Base-by-base conservation (phyloP, 83 land plant genomes). In the Larix sibirica region DNA sequence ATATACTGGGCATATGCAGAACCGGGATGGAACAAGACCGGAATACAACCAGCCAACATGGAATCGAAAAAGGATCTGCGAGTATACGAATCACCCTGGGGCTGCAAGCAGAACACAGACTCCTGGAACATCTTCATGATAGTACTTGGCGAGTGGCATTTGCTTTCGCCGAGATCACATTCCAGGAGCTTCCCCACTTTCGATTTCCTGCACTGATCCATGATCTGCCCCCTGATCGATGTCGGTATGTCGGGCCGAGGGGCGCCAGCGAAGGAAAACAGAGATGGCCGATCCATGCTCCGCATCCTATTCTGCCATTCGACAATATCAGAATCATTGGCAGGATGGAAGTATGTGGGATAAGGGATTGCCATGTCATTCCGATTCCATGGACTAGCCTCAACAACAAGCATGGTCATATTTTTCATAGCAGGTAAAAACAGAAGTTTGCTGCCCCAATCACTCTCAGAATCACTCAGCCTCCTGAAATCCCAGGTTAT, bases 331-430 rank as follows among this genome's bases (percentile, higher is more conserved):
- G 63, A 78, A 61, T 91, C 88, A 0, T 16, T 80, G 2, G 94
- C 77, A 4, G 97, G 97, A 83, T 95, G 97, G 81, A 95, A 95
- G 79, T 91, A 93, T 7, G 97, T 93, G 9, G 97, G 97, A 78
- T 95, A 93, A 1, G 97, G 97, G 6, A 95, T 87, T 2, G 79
- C 94, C 61, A 86, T 77, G 36, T 93, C 96, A 58, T 88, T 88
- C 28, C 28, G 40, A 66, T 88, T 70, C 90, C 92, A 91, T 0
- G 92, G 93, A 79, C 90, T 89, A 1, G 86, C 81, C 75, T 95
- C 97, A 33, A 95, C 84, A 80, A 88, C 75, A 14, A 94, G 83
- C 74, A 77, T 85, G 6, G 96, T 82, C 88, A 91, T 89, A 81
- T 92, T 92, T 63, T 83, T 87, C 66, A 88, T 81, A 31, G 62